Base-by-base conservation (phyloP, 306 rosid genomes). In the Potentilla sterilis region DNA sequence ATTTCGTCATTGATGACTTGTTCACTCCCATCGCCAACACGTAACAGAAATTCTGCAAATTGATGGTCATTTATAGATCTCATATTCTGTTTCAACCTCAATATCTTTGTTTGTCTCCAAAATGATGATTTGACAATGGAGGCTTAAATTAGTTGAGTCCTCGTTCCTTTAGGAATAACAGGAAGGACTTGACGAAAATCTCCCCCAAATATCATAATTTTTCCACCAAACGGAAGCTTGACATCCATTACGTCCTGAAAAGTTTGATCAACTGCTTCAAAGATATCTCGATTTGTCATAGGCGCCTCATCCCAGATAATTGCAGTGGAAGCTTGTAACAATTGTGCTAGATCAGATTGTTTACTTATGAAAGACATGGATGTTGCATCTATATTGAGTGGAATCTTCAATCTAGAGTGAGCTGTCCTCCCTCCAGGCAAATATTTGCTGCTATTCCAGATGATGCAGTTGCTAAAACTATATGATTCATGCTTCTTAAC, bases 381-480 rank as follows among this genome's bases (percentile, higher is more conserved):
- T 47, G 52, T 7, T 2, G 18, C 18, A 12, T 12, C 18, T 47
- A 47, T 11, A 12, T 15, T 47, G 15, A 47, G 18, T 47, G 18
- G 15, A 15, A 47, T 47, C 15, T 42, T 46, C 35, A 79, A 65
- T 71, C 72, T 51, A 2, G 69, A 72, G 21, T 65, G 82, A 7
- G 74, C 12, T 0, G 49, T 73, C 1, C 48, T 28, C 22, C 49
- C 63, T 14, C 69, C 49, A 5, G 24, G 54, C 0, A 73, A 35
- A 66, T 14, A 0, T 19, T 34, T 7, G 82, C 4, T 1, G 18
- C 64, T 19, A 73, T 69, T 13, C 55, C 51, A 7, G 16, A 66
- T 19, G 44, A 70, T 38, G 70, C 2, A 8, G 55, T 32, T 11
- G 78, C 55, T 1, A 74, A 9, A 2, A 47, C 57, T 7, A 80